phyloP scores from a whole-genome alignment of 805 yeast species.

The Starmerella asiatica region DNA sequence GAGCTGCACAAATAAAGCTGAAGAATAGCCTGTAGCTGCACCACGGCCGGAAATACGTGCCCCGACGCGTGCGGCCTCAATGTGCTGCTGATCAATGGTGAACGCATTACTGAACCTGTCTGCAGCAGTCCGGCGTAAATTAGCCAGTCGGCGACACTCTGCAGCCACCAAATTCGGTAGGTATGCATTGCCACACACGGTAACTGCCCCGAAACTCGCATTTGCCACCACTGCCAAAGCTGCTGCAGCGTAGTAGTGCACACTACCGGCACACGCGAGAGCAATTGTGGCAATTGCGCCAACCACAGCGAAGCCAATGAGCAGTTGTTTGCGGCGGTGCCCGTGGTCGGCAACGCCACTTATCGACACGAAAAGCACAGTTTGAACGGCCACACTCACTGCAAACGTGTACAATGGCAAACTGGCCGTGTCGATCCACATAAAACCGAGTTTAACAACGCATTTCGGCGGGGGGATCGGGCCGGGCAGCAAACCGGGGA shows the following conservation, averaged over 20 bases:
- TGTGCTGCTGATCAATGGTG: background rate
- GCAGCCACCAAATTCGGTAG: conserved; percentile 41
- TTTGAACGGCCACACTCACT: conserved; percentile 56
- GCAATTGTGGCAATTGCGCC: conserved; percentile 45
- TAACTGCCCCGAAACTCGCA: conserved; percentile 61
- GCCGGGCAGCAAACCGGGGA: conserved; percentile 20
- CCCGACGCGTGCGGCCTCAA: conserved; percentile 12
- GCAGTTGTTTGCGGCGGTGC: conserved; percentile 40
- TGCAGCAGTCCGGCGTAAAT: conserved; percentile 7
- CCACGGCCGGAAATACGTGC: conserved; percentile 43
- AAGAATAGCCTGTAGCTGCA: conserved; percentile 53
- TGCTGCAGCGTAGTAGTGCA: conserved; percentile 37
- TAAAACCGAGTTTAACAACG: conserved; percentile 35
- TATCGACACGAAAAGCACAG: conserved; percentile 53
- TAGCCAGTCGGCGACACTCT: conserved; percentile 4
- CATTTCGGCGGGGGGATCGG: conserved; percentile 30
- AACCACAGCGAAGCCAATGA: conserved; percentile 42
- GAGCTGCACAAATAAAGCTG: conserved; percentile 57
- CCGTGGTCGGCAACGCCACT: conserved; percentile 63
- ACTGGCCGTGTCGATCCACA: conserved; percentile 56
- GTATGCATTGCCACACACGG: conserved; percentile 66
- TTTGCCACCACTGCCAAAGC: conserved; percentile 49
- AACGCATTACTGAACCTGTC: conserved; percentile 10
- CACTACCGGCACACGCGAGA: conserved; percentile 31
- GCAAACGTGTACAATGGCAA: conserved; percentile 65